phyloP scores from a whole-genome alignment of 129 eudicot genomes.

The Helianthus annuus region HanXRQr2.0-SUNRISE NC_035449.2:36165641-36166140 shows the following conservation, averaged over 20 bases:
- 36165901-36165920: neutral
- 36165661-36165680: slow-evolving; percentile 80
- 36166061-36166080: slow-evolving; percentile 77
- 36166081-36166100: neutral
- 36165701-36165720: slow-evolving; percentile 55
- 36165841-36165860: slow-evolving; percentile 87
- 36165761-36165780: slow-evolving; percentile 81
- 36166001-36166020: slow-evolving; percentile 96
- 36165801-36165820: slow-evolving; percentile 81
- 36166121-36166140: too few species aligned
- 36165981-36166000: slow-evolving; percentile 76
- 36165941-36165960: slow-evolving; percentile 63
- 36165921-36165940: neutral
- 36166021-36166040: slow-evolving; percentile 81
- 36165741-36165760: slow-evolving; percentile 58
- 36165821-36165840: slow-evolving; percentile 77
- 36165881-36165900: neutral
- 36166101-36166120: neutral
- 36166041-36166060: slow-evolving; percentile 77
- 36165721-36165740: slow-evolving; percentile 77
- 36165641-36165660: slow-evolving; percentile 80
- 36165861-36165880: slow-evolving; percentile 66
- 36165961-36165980: slow-evolving; percentile 80
- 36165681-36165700: slow-evolving; percentile 77
- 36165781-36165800: slow-evolving; percentile 79